A percentile compares a stretch with the other conserved stretches of the same genome.
These are phyloP conservation scores for Phytophthora lateralis DNA, from an alignment of 352 stramenopile species.

Conservation along the genomic window DNA sequence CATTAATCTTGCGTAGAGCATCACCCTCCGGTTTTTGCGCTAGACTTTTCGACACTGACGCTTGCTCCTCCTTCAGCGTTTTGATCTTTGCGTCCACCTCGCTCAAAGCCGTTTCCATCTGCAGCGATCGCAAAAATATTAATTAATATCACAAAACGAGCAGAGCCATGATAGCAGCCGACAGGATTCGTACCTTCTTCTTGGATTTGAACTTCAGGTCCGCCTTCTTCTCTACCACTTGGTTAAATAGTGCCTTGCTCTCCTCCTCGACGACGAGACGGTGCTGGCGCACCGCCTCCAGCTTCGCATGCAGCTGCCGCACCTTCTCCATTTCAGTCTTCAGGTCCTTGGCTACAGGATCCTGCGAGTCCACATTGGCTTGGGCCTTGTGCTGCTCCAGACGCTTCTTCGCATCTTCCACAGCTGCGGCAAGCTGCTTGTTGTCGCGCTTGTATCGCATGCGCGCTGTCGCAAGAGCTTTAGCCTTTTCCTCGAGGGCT, in stretches of 20 bases:
- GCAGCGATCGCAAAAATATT: constrained; percentile 6
- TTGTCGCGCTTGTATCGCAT: constrained; percentile 92
- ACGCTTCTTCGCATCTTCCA: constrained; percentile 85
- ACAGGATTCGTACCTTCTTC: constrained; percentile 60
- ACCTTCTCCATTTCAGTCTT: constrained; percentile 89
- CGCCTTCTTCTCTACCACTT: constrained; percentile 90
- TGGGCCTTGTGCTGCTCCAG: constrained; percentile 84
- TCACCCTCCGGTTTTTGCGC: constrained; percentile 79
- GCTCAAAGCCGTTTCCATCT: constrained; percentile 83
- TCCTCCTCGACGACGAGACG: constrained; percentile 87
- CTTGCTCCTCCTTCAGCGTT: constrained; percentile 83
- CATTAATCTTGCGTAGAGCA: constrained; percentile 83
- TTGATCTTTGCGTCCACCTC: constrained; percentile 85
- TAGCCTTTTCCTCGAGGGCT: constrained; percentile 87
- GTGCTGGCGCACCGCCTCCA: constrained; percentile 86
- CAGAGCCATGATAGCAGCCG: not conserved
- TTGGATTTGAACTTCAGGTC: constrained; percentile 91
- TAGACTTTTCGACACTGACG: constrained; percentile 74
- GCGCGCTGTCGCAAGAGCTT: constrained; percentile 82
- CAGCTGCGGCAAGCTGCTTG: constrained; percentile 69
- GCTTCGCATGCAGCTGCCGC: constrained; percentile 80
- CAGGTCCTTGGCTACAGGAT: constrained; percentile 81
- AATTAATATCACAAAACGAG: constrained; percentile 1
- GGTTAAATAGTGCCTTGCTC: constrained; percentile 90
- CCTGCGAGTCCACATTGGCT: constrained; percentile 69